These are phyloP conservation scores for Diaporthe citrichinensis DNA, from an alignment of 2,329 filamentous ascomycete species.

Conservation along the genomic window DNA sequence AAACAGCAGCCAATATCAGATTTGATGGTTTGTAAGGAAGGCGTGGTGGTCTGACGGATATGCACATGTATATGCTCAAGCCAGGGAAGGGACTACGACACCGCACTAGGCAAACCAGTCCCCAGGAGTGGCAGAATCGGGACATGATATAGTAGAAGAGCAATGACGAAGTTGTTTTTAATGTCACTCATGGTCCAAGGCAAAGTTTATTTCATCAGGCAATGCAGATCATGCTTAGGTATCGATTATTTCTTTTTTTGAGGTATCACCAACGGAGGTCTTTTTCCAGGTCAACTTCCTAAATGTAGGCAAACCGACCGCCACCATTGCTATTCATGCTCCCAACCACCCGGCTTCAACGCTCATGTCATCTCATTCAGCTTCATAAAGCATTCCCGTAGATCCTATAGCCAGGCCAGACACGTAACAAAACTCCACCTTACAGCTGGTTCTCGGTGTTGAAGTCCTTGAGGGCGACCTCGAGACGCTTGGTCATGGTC, in stretches of 20 bases:
- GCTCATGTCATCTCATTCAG: constrained; percentile 24
- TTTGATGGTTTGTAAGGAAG: constrained; percentile 3
- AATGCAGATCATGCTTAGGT: not conserved
- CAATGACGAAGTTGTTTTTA: not conserved
- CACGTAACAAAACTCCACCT: constrained; percentile 46
- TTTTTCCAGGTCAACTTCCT: constrained; percentile 34
- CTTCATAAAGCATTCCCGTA: constrained; percentile 20
- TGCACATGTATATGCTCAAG: not conserved
- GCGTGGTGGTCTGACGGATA: not conserved
- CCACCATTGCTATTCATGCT: constrained; percentile 3
- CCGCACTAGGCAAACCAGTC: not conserved
- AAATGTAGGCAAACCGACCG: constrained; percentile 19
- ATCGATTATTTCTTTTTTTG: constrained; percentile 31
- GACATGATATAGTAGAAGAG: constrained; percentile 1
- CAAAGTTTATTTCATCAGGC: not conserved
- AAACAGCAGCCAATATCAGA: constrained; percentile 1
- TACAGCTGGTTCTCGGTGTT: constrained; percentile 86
- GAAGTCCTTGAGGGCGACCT: constrained; percentile 91
- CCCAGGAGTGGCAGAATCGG: not conserved
- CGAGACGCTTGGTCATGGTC: constrained; percentile 88
- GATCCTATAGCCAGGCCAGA: not conserved
- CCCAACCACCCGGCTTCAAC: constrained; percentile 3
- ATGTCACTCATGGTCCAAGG: not conserved
- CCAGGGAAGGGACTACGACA: not conserved
- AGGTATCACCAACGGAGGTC: constrained; percentile 16